These are phyloP conservation scores for Microcyclospora pomicola DNA, from an alignment of 2,329 filamentous ascomycete species.

Conservation along the genomic window DNA sequence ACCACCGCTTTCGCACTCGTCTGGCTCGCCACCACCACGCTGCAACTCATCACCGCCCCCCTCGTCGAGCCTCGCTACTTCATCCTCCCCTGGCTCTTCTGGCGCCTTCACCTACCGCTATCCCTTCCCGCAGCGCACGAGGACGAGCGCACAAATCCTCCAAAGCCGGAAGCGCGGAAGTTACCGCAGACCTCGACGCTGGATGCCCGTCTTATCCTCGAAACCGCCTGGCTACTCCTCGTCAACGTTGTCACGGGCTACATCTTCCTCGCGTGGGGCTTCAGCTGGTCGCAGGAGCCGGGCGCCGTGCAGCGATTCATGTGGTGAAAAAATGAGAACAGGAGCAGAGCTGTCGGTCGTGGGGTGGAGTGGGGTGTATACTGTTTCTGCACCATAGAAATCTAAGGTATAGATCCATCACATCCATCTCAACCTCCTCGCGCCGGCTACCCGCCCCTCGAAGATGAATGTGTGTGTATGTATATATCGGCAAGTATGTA, in stretches of 20 bases:
- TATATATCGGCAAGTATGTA: no score
- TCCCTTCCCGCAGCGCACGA: slow-evolving; percentile 12
- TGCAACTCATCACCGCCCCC: slow-evolving; percentile 76
- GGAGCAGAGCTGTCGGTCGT: not conserved
- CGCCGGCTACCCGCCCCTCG: no score
- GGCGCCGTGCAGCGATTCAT: slow-evolving; percentile 60
- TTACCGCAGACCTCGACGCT: slow-evolving; percentile 3
- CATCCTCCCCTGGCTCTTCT: slow-evolving; percentile 88
- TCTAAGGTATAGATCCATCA: no score
- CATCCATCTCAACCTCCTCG: no score
- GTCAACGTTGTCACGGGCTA: slow-evolving; percentile 56
- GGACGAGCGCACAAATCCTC: not conserved
- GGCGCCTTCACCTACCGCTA: slow-evolving; percentile 63
- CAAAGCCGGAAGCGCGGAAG: not conserved
- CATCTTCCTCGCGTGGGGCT: slow-evolving; percentile 55
- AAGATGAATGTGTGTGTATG: no score
- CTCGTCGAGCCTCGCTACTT: slow-evolving; percentile 94
- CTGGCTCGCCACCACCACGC: slow-evolving; percentile 54
- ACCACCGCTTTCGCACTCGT: slow-evolving; percentile 42
- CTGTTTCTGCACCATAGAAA: no score
- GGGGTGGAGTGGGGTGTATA: no score
- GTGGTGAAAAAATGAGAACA: slow-evolving; percentile 42
- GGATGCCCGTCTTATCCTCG: slow-evolving; percentile 36
- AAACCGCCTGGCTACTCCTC: slow-evolving; percentile 54
- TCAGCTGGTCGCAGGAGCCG: slow-evolving; percentile 51